A percentile compares a stretch with the other conserved stretches of the same genome.
Conservation (phyloP, 1,284 basidiomycete species). For the Chalciporus piperatoides region DNA sequence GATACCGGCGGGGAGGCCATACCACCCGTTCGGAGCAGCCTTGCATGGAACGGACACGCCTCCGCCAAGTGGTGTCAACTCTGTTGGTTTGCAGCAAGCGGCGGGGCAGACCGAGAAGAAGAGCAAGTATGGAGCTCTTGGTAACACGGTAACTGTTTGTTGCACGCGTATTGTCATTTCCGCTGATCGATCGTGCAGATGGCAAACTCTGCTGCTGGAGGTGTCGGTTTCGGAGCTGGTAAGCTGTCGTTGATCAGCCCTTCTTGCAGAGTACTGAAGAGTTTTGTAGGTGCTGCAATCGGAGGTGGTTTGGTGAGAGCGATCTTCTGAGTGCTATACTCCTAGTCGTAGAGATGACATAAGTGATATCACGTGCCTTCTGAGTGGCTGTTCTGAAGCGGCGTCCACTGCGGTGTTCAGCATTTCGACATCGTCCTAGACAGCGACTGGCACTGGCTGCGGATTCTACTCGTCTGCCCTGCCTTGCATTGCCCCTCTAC, state of each 20-base stretch:
- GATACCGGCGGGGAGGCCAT: conserved; percentile 22
- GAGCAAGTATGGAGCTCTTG: conserved; percentile 52
- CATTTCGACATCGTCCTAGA: no score
- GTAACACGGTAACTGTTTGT: conserved; percentile 44
- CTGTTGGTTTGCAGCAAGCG: conserved; percentile 38
- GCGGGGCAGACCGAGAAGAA: conserved; percentile 48
- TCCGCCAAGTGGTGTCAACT: conserved; percentile 33
- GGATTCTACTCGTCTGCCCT: conserved; percentile 11
- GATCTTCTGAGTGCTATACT: conserved; percentile 38
- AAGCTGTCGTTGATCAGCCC: conserved; percentile 5
- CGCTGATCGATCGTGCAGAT: conserved; percentile 40
- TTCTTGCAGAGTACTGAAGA: background rate
- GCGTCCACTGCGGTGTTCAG: no score
- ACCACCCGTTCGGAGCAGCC: conserved; percentile 42
- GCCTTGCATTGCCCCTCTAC: conserved; percentile 11
- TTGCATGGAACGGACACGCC: conserved; percentile 38
- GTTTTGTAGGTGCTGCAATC: conserved; percentile 44
- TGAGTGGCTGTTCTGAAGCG: no score
- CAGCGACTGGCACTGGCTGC: conserved; percentile 14
- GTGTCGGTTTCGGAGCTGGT: conserved; percentile 69
- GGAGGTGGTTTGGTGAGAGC: conserved; percentile 39
- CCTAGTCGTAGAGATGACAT: conserved; percentile 11
- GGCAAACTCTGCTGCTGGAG: conserved; percentile 65
- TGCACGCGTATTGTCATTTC: conserved; percentile 6
- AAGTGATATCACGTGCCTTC: conserved; percentile 25